Evolutionary conservation across 1,284 basidiomycete species (phyloP).

Genomic region (Marasmius oreades): DNA sequence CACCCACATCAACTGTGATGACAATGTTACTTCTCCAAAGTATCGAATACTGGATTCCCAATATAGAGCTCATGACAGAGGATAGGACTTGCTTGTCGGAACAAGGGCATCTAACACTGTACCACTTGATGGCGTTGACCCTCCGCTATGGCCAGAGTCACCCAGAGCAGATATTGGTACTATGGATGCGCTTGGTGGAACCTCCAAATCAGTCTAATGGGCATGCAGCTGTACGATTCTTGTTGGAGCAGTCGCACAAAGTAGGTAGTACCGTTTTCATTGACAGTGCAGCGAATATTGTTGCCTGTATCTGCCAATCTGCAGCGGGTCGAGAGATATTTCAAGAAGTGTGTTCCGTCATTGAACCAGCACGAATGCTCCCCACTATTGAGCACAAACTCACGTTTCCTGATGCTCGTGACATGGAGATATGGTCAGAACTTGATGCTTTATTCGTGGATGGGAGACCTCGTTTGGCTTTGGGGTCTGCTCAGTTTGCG

Average conservation of each 20-base stretch:
- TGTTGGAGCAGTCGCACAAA: slow-evolving; percentile 86
- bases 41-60: slow-evolving; percentile 78
- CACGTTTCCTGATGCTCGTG: slow-evolving; percentile 62
- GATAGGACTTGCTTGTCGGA: slow-evolving; percentile 55
- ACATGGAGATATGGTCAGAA: slow-evolving; percentile 71
- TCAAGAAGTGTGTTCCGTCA: slow-evolving; percentile 80
- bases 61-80: slow-evolving; percentile 66
- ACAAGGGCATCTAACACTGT: slow-evolving; percentile 68
- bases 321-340: slow-evolving; percentile 73
- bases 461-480: slow-evolving; percentile 59
- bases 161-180: slow-evolving; percentile 78
- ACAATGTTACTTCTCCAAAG: slow-evolving; percentile 65
- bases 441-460: slow-evolving; percentile 72
- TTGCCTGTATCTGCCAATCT: slow-evolving; percentile 83
- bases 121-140: slow-evolving; percentile 84
- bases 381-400: slow-evolving; percentile 72
- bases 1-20: slow-evolving; percentile 46
- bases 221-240: slow-evolving; percentile 77
- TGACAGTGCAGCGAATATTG: slow-evolving; percentile 75
- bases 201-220: slow-evolving; percentile 71
- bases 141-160: slow-evolving; percentile 74
- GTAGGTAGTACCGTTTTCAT: slow-evolving; percentile 80
- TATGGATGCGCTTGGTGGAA: slow-evolving; percentile 79
- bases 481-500: slow-evolving; percentile 85
- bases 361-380: slow-evolving; percentile 83